Conservation (phyloP, 148 eudicot genomes). For the Fagopyrum esculentum region DNA sequence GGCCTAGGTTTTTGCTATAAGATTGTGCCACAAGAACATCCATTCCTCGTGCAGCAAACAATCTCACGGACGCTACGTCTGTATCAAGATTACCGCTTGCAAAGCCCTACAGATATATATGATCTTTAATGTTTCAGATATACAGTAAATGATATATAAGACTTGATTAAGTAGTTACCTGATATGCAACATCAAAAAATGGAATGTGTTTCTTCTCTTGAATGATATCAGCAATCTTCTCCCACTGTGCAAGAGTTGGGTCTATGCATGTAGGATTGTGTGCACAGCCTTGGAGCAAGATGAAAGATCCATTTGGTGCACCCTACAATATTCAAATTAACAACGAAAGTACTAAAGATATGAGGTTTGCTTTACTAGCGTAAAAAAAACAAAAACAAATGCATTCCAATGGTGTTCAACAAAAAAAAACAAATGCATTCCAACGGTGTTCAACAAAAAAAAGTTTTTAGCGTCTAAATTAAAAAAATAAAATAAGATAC, state of each 20-base stretch:
- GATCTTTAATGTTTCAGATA: no score
- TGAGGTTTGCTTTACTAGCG: no score
- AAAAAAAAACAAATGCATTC: no score
- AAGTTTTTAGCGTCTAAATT: no score
- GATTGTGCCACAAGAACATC: slow-evolving; percentile 93
- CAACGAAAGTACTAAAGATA: no score
- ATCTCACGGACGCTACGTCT: slow-evolving; percentile 86
- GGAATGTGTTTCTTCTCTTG: slow-evolving; percentile 82
- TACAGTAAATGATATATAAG: no score
- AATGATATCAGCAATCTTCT: slow-evolving; percentile 78
- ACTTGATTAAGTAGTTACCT: slow-evolving; percentile 58
- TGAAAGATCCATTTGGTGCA: slow-evolving; percentile 88
- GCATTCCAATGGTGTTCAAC: no score
- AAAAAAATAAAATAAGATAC: no score
- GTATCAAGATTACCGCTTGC: slow-evolving; percentile 94
- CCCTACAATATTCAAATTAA: slow-evolving; percentile 36
- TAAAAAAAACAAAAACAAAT: no score
- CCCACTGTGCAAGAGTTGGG: slow-evolving; percentile 92
- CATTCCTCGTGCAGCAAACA: slow-evolving; percentile 88
- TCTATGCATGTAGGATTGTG: slow-evolving; percentile 98
- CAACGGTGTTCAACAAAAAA: no score
- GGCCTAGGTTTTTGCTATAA: slow-evolving; percentile 92
- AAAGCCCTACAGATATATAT: slow-evolving; percentile 68
- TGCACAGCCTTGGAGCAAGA: slow-evolving; percentile 94
- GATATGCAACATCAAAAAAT: slow-evolving; percentile 97